Evolutionary conservation across 2,329 filamentous ascomycete genomes (phyloP).

Genomic region (Aspergillus costaricaensis): DNA sequence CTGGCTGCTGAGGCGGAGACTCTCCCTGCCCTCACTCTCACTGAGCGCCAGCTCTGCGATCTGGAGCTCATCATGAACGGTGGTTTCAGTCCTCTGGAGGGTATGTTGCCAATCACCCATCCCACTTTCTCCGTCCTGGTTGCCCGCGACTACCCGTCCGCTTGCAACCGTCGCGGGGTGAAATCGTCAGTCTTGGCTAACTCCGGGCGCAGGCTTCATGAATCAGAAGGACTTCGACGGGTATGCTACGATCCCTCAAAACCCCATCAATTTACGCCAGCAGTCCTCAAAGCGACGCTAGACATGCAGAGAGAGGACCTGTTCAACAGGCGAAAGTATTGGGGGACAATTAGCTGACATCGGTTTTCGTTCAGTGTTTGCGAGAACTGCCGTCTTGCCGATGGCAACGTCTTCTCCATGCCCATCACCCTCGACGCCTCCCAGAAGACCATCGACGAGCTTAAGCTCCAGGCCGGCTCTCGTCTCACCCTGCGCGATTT

Average conservation of each 20-base stretch:
- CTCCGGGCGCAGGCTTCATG: constrained; percentile 74
- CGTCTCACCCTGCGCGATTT: constrained; percentile 90
- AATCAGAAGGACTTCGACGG: constrained; percentile 95
- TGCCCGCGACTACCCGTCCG: neutral
- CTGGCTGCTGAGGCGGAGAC: constrained; percentile 81
- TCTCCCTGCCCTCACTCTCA: constrained; percentile 80
- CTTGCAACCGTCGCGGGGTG: neutral
- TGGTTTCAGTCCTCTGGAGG: constrained; percentile 96
- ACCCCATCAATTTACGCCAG: neutral
- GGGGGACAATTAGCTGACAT: constrained; percentile 15
- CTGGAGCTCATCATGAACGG: constrained; percentile 96
- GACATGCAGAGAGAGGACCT: neutral
- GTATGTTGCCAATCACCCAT: constrained; percentile 53
- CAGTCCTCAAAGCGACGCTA: constrained; percentile 13
- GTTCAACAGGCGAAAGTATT: neutral
- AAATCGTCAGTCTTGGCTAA: constrained; percentile 8
- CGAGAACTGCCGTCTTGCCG: constrained; percentile 78
- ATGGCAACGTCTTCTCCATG: constrained; percentile 92
- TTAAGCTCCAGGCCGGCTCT: constrained; percentile 75
- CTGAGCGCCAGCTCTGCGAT: constrained; percentile 95
- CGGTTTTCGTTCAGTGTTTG: constrained; percentile 66
- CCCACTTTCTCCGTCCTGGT: neutral
- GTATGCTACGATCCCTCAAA: constrained; percentile 52
- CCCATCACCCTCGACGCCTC: constrained; percentile 91
- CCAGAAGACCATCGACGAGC: constrained; percentile 70